Evolutionary conservation across 2,329 filamentous ascomycete genomes (phyloP).

Genomic region (Ophiostoma perfectum): DNA sequence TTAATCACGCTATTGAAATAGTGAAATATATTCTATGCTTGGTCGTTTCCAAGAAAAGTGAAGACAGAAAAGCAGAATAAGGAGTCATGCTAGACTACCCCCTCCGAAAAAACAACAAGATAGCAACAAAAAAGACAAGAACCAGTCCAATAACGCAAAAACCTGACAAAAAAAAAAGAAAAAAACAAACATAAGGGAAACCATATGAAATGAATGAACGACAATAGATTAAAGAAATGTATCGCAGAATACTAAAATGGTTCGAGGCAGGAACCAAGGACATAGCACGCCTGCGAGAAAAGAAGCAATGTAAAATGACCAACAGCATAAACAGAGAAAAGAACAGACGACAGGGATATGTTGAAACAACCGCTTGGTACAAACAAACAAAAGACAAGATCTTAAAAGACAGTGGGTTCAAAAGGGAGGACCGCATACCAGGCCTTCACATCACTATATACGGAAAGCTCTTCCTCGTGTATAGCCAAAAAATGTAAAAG

Average conservation of each 20-base stretch:
- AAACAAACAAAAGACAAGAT: neutral
- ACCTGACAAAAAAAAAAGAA: neutral
- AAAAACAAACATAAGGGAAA: neutral
- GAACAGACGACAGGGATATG: neutral
- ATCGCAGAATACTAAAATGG: neutral
- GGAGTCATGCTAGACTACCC: too few species aligned
- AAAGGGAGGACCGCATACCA: neutral
- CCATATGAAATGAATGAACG: too few species aligned
- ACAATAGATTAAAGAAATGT: constrained; percentile 8
- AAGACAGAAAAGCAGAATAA: too few species aligned
- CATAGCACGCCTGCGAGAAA: neutral
- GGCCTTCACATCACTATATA: neutral
- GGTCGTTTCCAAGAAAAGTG: too few species aligned
- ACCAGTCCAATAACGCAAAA: too few species aligned
- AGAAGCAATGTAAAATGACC: neutral
- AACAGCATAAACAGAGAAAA: constrained; percentile 3
- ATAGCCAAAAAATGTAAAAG: neutral
- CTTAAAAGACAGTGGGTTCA: too few species aligned
- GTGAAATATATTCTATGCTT: too few species aligned
- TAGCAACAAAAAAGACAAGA: too few species aligned
- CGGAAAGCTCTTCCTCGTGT: neutral
- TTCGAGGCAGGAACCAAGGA: neutral
- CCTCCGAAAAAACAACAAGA: too few species aligned
- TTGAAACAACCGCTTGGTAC: constrained; percentile 5
- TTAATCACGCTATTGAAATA: too few species aligned